A percentile compares a stretch with the other conserved stretches of the same genome.
Conservation (phyloP, 1,139 yeast genomes). For the Suhomyces terraborum region DNA sequence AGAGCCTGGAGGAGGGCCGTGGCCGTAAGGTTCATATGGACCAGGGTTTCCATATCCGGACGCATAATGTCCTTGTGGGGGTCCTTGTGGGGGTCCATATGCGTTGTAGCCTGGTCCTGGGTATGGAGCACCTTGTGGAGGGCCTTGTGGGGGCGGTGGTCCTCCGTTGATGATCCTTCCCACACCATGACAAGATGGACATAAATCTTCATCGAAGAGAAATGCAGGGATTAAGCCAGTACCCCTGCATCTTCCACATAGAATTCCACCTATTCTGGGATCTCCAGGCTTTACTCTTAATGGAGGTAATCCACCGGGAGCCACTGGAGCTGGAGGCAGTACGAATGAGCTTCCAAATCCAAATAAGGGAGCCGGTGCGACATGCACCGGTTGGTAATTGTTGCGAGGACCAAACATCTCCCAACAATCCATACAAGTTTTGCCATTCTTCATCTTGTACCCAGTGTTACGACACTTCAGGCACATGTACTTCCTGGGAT, state of each 20-base stretch:
- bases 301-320: slow-evolving; percentile 20
- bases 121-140: slow-evolving; percentile 4
- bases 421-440: slow-evolving; percentile 74
- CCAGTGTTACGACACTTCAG: slow-evolving; percentile 79
- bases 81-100: neutral
- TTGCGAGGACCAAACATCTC: slow-evolving; percentile 56
- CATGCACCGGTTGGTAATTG: slow-evolving; percentile 12
- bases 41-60: slow-evolving; percentile 2
- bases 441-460: slow-evolving; percentile 60
- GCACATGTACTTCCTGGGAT: slow-evolving; percentile 66
- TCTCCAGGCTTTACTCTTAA: slow-evolving; percentile 74
- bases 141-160: slow-evolving; percentile 2
- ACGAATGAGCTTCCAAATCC: slow-evolving; percentile 5
- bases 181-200: slow-evolving; percentile 65
- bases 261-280: slow-evolving; percentile 75
- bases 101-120: slow-evolving; percentile 1
- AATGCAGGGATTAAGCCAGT: slow-evolving; percentile 52
- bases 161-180: slow-evolving; percentile 48
- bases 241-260: slow-evolving; percentile 82
- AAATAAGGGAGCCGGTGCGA: slow-evolving; percentile 8
- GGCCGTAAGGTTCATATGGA: neutral
- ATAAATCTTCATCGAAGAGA: slow-evolving; percentile 57
- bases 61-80: neutral
- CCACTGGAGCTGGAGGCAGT: neutral
- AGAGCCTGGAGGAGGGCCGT: slow-evolving; percentile 4